These are phyloP conservation scores for Cryptosporidium parvum DNA, from an alignment of 169 alveolate species.

Conservation along the genomic window DNA sequence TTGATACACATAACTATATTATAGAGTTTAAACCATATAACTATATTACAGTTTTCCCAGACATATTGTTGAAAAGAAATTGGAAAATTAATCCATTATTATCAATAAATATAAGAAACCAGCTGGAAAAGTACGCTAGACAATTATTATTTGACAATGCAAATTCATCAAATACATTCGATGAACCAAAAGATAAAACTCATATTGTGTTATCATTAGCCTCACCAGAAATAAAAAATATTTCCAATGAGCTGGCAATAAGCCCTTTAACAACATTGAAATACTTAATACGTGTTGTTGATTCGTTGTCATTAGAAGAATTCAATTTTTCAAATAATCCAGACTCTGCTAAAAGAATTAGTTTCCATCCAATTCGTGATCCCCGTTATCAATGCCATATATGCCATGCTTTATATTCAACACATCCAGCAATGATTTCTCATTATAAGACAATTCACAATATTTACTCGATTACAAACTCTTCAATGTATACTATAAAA, in stretches of 20 bases:
- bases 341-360: background rate
- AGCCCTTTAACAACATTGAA: slow-evolving; percentile 26
- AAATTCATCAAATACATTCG: background rate
- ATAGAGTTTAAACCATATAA: background rate
- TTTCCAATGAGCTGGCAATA: slow-evolving; percentile 38
- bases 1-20: slow-evolving; percentile 24
- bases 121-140: slow-evolving; percentile 58
- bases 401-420: slow-evolving; percentile 61
- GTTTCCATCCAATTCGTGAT: slow-evolving; percentile 54
- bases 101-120: slow-evolving; percentile 22
- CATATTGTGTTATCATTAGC: slow-evolving; percentile 54
- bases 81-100: slow-evolving; percentile 54
- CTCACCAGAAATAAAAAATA: slow-evolving; percentile 54
- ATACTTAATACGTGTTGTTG: slow-evolving; percentile 72
- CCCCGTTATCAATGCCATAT: slow-evolving; percentile 68
- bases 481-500: slow-evolving; percentile 55
- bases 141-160: background rate
- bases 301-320: slow-evolving; percentile 35
- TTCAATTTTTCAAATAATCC: background rate
- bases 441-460: slow-evolving; percentile 53
- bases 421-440: slow-evolving; percentile 71
- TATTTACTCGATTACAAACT: slow-evolving; percentile 37
- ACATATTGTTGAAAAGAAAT: slow-evolving; percentile 40
- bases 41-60: slow-evolving; percentile 21
- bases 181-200: background rate